Conservation (phyloP, 2,329 filamentous ascomycete species). For the Colletotrichum chlorophyti region DNA sequence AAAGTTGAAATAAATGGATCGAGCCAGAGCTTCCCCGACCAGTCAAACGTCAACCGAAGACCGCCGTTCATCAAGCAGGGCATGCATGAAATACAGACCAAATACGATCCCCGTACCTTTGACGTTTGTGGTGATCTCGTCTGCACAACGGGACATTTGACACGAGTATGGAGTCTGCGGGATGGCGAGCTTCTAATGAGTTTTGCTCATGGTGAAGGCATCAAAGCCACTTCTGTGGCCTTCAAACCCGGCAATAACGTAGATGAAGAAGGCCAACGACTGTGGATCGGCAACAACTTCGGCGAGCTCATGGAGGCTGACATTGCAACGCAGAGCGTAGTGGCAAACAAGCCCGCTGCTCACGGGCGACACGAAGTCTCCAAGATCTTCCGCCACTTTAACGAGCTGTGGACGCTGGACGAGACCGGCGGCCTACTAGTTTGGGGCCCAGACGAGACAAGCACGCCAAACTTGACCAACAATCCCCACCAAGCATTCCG, state of each 20-base stretch:
- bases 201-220: slow-evolving; percentile 81
- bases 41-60: slow-evolving; percentile 82
- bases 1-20: slow-evolving; percentile 52
- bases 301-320: slow-evolving; percentile 93
- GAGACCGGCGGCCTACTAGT: slow-evolving; percentile 86
- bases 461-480: slow-evolving; percentile 75
- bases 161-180: slow-evolving; percentile 84
- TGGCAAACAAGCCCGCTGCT: slow-evolving; percentile 71
- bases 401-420: slow-evolving; percentile 93
- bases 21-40: slow-evolving; percentile 71
- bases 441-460: slow-evolving; percentile 79
- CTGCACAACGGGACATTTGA: slow-evolving; percentile 86
- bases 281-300: slow-evolving; percentile 91
- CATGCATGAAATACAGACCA: slow-evolving; percentile 78
- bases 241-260: slow-evolving; percentile 85
- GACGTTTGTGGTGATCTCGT: slow-evolving; percentile 88
- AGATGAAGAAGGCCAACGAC: slow-evolving; percentile 77
- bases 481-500: slow-evolving; percentile 77
- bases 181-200: slow-evolving; percentile 85
- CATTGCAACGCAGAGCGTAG: slow-evolving; percentile 73
- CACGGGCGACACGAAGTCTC: slow-evolving; percentile 82
- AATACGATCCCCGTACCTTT: slow-evolving; percentile 85
- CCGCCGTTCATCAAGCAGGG: slow-evolving; percentile 78
- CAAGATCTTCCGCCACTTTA: slow-evolving; percentile 84
- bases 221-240: slow-evolving; percentile 79